phyloP scores from a whole-genome alignment of 331 rosid species.

The Arachis monticola region DNA sequence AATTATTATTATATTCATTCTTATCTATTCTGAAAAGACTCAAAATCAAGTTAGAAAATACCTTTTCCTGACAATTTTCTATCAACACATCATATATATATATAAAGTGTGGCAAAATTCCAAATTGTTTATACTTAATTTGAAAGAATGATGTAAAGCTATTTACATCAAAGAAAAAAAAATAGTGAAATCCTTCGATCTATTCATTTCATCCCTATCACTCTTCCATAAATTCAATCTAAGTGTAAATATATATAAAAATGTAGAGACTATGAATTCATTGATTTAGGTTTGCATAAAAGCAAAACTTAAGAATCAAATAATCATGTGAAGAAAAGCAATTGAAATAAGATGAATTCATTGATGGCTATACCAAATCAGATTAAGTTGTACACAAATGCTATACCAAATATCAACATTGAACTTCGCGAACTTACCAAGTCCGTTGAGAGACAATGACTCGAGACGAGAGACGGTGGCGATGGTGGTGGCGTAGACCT shows the following conservation, averaged over 20 bases:
- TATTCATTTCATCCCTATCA: not conserved
- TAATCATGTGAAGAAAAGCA: not conserved
- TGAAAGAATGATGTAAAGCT: conserved; percentile 23
- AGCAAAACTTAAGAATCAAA: not conserved
- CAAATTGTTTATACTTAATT: conserved; percentile 14
- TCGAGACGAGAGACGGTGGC: no score
- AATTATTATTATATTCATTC: no score
- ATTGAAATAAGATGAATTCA: not conserved
- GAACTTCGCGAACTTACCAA: no score
- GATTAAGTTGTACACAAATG: no score
- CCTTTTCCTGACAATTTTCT: no score
- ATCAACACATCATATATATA: no score
- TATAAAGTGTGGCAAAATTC: not conserved
- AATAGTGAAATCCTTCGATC: conserved; percentile 23
- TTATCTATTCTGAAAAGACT: no score
- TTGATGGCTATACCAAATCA: no score
- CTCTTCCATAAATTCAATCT: not conserved
- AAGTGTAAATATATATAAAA: not conserved
- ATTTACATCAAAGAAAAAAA: conserved; percentile 8
- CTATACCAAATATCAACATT: no score
- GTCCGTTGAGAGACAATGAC: no score
- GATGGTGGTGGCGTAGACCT: no score
- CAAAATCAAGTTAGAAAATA: no score
- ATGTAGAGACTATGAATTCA: not conserved
- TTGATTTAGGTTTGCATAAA: not conserved